These are phyloP conservation scores for Trametes versicolor DNA, from an alignment of 1,284 basidiomycete genomes.

Conservation along the genomic window DNA sequence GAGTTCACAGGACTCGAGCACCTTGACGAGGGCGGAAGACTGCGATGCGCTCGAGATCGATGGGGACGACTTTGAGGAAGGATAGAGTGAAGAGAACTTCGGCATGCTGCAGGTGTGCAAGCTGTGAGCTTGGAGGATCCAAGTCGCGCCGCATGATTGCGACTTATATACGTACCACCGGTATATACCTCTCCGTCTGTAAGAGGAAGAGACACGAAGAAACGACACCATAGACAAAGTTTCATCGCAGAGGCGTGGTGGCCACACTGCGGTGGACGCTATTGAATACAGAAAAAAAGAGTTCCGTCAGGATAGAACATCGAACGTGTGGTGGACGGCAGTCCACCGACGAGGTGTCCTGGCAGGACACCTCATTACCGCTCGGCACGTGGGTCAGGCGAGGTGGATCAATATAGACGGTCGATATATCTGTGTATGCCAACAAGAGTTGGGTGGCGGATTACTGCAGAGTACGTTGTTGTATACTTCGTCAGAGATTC, in stretches of 20 bases:
- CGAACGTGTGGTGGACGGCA: background rate
- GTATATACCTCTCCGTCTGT: too few species aligned
- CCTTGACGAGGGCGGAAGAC: conserved; percentile 15
- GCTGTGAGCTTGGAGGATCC: background rate
- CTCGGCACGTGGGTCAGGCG: background rate
- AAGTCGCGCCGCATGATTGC: too few species aligned
- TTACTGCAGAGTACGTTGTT: too few species aligned
- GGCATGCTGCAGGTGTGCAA: background rate
- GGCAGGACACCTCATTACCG: conserved; percentile 1
- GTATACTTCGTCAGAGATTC: too few species aligned
- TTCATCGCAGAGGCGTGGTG: background rate
- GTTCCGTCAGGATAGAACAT: too few species aligned
- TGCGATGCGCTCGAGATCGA: conserved; percentile 1
- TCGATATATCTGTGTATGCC: too few species aligned
- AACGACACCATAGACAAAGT: too few species aligned
- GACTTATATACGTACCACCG: too few species aligned
- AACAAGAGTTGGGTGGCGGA: too few species aligned
- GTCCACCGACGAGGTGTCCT: too few species aligned
- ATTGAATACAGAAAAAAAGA: background rate
- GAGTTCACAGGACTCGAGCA: conserved; percentile 8
- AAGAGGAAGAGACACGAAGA: too few species aligned
- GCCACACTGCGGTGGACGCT: background rate
- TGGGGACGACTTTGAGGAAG: background rate
- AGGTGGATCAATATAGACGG: background rate
- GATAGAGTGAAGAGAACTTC: background rate